A percentile compares a stretch with the other conserved stretches of the same genome.
Evolutionary conservation across 768 basidiomycete species (phyloP).

Genomic region (Mycena belliarum): DNA sequence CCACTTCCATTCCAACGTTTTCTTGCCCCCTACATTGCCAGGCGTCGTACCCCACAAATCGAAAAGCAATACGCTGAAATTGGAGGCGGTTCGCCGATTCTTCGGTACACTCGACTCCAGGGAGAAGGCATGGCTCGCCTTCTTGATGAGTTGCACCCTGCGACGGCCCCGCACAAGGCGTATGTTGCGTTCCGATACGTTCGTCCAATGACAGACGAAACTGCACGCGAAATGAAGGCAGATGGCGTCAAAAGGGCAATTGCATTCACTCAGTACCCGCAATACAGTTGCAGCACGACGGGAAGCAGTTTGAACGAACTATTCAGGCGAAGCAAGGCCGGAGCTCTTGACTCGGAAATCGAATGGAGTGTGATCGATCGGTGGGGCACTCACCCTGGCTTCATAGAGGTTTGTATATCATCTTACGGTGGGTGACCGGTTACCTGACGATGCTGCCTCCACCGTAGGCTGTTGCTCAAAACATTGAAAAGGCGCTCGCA

Average conservation of each 20-base stretch:
- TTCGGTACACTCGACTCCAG: constrained; percentile 85
- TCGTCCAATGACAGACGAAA: constrained; percentile 81
- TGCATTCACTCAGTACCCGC: constrained; percentile 98
- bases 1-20: constrained; percentile 90
- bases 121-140: constrained; percentile 88
- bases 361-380: constrained; percentile 98
- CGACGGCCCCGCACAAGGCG: constrained; percentile 91
- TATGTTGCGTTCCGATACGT: constrained; percentile 98
- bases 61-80: constrained; percentile 94
- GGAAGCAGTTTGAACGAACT: constrained; percentile 97
- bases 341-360: constrained; percentile 62
- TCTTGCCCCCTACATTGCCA: constrained; percentile 87
- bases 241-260: constrained; percentile 93
- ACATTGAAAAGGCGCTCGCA: constrained; percentile 77
- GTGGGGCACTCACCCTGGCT: constrained; percentile 94
- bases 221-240: constrained; percentile 77
- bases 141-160: constrained; percentile 92
- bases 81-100: constrained; percentile 96
- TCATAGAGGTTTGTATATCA: constrained; percentile 73
- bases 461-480: constrained; percentile 83
- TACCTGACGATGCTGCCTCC: not conserved
- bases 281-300: constrained; percentile 97
- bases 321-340: constrained; percentile 62
- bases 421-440: not conserved
- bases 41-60: constrained; percentile 86